Percentiles rank a stretch among this genome's conserved stretches.
These are phyloP conservation scores for Nigrospora oryzae DNA, from an alignment of 2,329 filamentous ascomycete species.

Conservation along the genomic window DNA sequence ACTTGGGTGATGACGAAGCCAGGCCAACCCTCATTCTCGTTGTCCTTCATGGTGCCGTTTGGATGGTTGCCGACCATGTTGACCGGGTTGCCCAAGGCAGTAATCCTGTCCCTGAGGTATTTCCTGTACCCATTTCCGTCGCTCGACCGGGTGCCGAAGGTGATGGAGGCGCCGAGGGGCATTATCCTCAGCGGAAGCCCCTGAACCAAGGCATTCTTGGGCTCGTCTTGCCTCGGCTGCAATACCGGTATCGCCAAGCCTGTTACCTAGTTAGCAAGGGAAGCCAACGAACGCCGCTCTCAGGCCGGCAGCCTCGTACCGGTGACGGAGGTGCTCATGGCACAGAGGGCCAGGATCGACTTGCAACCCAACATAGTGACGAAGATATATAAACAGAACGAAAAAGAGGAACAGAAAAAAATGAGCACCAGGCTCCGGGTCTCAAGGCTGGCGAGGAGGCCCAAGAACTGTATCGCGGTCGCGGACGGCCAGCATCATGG, in stretches of 20 bases:
- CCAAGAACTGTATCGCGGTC: no score
- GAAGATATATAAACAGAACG: not conserved
- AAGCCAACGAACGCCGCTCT: no score
- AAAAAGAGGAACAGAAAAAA: no score
- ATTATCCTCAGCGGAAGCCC: conserved; percentile 21
- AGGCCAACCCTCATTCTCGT: conserved; percentile 26
- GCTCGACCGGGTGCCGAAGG: conserved; percentile 21
- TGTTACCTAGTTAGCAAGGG: not conserved
- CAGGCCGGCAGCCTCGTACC: not conserved
- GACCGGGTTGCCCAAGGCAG: conserved; percentile 18
- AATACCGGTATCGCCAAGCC: not conserved
- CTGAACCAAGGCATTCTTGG: conserved; percentile 6
- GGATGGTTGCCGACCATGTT: conserved; percentile 27
- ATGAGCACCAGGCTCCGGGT: not conserved
- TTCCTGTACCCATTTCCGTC: conserved; percentile 27
- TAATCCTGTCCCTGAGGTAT: conserved; percentile 23
- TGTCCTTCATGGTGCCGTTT: conserved; percentile 25
- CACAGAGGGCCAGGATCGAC: not conserved
- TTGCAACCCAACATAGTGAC: not conserved
- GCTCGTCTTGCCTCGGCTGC: not conserved
- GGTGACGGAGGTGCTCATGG: not conserved
- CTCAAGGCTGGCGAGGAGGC: no score
- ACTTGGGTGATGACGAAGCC: conserved; percentile 24
- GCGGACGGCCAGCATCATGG: no score
- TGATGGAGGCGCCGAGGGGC: conserved; percentile 29